phyloP scores from a whole-genome alignment of 192 early-diverging fungal genomes.

The Umbelopsis sp. region DNA sequence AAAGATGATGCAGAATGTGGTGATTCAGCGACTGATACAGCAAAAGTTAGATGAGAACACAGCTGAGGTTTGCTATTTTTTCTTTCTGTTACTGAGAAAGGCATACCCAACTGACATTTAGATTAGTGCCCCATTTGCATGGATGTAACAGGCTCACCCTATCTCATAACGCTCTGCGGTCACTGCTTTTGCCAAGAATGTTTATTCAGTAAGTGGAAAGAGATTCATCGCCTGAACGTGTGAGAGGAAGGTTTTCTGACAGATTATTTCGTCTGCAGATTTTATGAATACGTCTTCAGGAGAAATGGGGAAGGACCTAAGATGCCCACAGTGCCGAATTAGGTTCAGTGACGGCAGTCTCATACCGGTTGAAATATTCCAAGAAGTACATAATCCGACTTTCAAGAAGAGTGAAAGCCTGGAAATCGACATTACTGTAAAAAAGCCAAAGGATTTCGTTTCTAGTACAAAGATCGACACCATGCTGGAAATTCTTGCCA shows the following conservation, averaged over 20 bases:
- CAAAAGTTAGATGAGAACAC: not conserved
- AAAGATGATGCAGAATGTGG: not conserved
- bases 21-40: not conserved
- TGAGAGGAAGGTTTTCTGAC: not conserved
- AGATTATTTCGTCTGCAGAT: no score
- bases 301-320: not conserved
- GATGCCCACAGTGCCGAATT: constrained; percentile 33
- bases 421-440: not conserved
- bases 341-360: not conserved
- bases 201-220: constrained; percentile 33
- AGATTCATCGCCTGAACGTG: no score
- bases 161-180: constrained; percentile 36
- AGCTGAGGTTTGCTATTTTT: not conserved
- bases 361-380: constrained; percentile 17
- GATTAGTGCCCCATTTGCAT: constrained; percentile 40
- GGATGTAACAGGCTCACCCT: constrained; percentile 31
- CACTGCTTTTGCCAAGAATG: constrained; percentile 51
- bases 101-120: no score
- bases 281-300: no score
- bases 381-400: constrained; percentile 16
- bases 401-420: not conserved
- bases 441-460: not conserved
- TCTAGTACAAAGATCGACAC: constrained; percentile 48
- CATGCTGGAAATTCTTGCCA: constrained; percentile 40
- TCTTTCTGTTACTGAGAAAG: not conserved